Evolutionary conservation across 2,329 filamentous ascomycete species (phyloP).

Genomic region (Neonectria neomacrospora): DNA sequence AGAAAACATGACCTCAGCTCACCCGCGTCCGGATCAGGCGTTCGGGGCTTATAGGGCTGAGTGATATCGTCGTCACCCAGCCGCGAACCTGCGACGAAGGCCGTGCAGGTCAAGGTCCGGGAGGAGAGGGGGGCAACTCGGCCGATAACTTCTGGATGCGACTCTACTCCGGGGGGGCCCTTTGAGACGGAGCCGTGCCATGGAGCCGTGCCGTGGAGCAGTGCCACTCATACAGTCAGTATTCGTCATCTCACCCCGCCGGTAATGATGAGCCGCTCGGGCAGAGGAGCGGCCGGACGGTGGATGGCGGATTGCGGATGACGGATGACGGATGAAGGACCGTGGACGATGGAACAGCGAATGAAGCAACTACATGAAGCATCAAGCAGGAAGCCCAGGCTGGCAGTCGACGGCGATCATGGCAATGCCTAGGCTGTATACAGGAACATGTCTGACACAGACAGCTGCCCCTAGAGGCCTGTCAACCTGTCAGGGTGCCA

Average conservation of each 20-base stretch:
- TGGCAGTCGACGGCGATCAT: slow-evolving; percentile 8
- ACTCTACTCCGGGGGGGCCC: slow-evolving; percentile 4
- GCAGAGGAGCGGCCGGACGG: neutral
- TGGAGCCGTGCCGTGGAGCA: slow-evolving; percentile 4
- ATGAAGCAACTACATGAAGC: neutral
- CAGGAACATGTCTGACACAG: slow-evolving; percentile 13
- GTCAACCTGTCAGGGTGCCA: neutral
- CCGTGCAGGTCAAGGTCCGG: slow-evolving; percentile 19
- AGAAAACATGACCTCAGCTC: slow-evolving; percentile 19
- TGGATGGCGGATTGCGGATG: neutral
- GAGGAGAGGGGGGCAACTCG: slow-evolving; percentile 6
- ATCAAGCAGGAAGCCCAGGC: neutral
- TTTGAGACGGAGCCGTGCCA: slow-evolving; percentile 21
- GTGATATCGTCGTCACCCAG: slow-evolving; percentile 15
- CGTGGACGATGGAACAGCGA: neutral
- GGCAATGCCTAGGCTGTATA: slow-evolving; percentile 4
- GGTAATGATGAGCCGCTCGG: neutral
- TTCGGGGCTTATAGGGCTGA: slow-evolving; percentile 24
- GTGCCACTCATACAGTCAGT: slow-evolving; percentile 18
- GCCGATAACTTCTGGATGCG: slow-evolving; percentile 20
- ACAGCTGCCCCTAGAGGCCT: slow-evolving; percentile 2
- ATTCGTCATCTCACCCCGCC: slow-evolving; percentile 26
- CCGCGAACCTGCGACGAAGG: slow-evolving; percentile 7
- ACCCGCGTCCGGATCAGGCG: slow-evolving; percentile 5
- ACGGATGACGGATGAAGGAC: neutral